Percentiles rank a stretch among this genome's conserved stretches.
These are phyloP conservation scores for Fragaria vesca DNA, from an alignment of 306 rosid species.

Conservation along the genomic window DNA sequence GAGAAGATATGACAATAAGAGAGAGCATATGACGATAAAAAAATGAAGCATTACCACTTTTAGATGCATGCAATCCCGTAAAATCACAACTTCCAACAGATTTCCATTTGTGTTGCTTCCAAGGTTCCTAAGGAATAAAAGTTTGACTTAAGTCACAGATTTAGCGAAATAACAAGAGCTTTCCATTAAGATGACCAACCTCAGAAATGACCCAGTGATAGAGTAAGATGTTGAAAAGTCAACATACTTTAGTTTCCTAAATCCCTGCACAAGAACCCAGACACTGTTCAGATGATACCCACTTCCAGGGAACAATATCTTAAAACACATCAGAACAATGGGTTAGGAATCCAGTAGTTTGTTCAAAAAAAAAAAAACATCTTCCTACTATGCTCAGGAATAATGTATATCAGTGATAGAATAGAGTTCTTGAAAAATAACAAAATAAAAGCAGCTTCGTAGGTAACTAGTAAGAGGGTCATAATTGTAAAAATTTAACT, in stretches of 20 bases:
- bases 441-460: not conserved
- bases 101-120: conserved; percentile 68
- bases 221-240: conserved; percentile 97
- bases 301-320: not conserved
- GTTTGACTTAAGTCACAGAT: conserved; percentile 4
- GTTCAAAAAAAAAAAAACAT: not conserved
- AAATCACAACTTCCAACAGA: conserved; percentile 76
- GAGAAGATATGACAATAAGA: not conserved
- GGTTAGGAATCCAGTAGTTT: not conserved
- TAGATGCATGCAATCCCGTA: conserved; percentile 98
- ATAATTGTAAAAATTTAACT: not conserved
- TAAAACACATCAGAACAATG: not conserved
- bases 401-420: not conserved
- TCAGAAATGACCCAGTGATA: conserved; percentile 83
- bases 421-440: not conserved
- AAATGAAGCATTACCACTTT: conserved; percentile 58
- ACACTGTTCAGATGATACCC: not conserved
- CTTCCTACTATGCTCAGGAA: not conserved
- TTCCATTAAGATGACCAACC: conserved; percentile 44
- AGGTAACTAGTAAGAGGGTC: not conserved
- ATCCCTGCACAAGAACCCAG: conserved; percentile 58
- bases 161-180: conserved; percentile 9
- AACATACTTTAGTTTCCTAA: conserved; percentile 66
- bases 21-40: not conserved
- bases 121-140: conserved; percentile 61